A percentile compares a stretch with the other conserved stretches of the same genome.
Conservation (phyloP, 164 flowering plant genomes). For the Cinnamomum chago region DNA sequence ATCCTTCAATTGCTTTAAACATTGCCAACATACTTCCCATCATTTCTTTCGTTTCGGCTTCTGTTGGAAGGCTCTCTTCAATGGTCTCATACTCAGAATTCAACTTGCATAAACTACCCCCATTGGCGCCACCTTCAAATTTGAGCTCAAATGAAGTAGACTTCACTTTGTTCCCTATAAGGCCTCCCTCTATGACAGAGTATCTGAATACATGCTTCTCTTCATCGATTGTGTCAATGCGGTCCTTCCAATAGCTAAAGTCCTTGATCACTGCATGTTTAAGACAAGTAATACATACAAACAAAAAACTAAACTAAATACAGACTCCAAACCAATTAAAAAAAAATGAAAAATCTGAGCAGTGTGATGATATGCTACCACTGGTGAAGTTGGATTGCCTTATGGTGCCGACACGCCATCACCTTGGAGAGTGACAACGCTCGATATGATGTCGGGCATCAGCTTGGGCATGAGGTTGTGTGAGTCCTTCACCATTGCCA, state of each 20-base stretch:
- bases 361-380: not conserved
- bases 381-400: constrained; percentile 2
- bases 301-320: not conserved
- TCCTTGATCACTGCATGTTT: not conserved
- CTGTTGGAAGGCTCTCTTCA: not conserved
- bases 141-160: not conserved
- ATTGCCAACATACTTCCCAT: not conserved
- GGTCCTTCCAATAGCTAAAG: constrained; percentile 4
- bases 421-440: not conserved
- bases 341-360: not conserved
- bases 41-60: constrained; percentile 2
- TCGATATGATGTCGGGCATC: constrained; percentile 4
- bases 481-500: constrained; percentile 1
- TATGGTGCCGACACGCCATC: constrained; percentile 5
- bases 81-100: not conserved
- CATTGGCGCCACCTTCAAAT: constrained; percentile 1
- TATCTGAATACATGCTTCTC: not conserved
- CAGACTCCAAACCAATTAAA: not conserved
- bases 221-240: not conserved
- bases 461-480: constrained; percentile 7
- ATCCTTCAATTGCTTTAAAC: not conserved
- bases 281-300: not conserved
- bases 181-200: constrained; percentile 8
- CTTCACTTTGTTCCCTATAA: constrained; percentile 4
- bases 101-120: constrained; percentile 2